Evolutionary conservation across 2,329 filamentous ascomycete genomes (phyloP), one percentile per base, ranked within the genome.

Genomic region (Penicillium sclerotiorum): DNA sequence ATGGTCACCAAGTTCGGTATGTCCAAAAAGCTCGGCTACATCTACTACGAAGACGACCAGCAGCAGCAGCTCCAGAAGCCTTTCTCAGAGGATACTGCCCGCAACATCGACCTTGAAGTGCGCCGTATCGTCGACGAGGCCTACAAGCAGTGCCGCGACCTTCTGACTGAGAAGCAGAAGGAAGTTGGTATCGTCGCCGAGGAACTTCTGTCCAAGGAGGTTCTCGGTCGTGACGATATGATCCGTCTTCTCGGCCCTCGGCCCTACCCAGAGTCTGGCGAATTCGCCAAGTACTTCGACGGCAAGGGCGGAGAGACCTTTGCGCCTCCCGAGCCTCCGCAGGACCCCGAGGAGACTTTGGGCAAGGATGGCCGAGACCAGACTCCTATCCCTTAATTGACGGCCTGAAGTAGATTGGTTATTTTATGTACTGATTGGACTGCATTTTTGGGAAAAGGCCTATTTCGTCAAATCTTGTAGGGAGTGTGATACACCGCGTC

Each of bases 1-100:
- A 99, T 99, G 94, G 94, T 99, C 23, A 99, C 93, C n/a, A 90
- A 96, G 71, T 99, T 91, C 87, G 94, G 94, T 60, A 99, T 99
- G 94, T 95, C 89, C 33, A 84, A 89, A 60, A 95, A 95, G 76
- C 87, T 99, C 39, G 93, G 93, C 23, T 92, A 92, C 57, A 80
- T 99, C 56, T 89, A 95, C 78, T 99, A 93, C 72, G 88, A 94
- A 63, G 83, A 87, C 59, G 88, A 90, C 65, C 49, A 56, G 3
- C 82, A 88, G 56, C 88, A 89, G 69, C 86, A 89, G 66, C 75
- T 96, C 52, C 86, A 92, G 69, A 99, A 99, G 78, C 94, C 94
- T 0, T 99, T 97, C 75, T 93, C 90, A 18, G 94, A 99, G 77
- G 81, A 90, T 45, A 99, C 94, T 2, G 94, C 92, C 15, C 89